A percentile compares a stretch with the other conserved stretches of the same genome.
Evolutionary conservation across 306 rosid species (phyloP).

Genomic region (Cicer pinnatifidum): DNA sequence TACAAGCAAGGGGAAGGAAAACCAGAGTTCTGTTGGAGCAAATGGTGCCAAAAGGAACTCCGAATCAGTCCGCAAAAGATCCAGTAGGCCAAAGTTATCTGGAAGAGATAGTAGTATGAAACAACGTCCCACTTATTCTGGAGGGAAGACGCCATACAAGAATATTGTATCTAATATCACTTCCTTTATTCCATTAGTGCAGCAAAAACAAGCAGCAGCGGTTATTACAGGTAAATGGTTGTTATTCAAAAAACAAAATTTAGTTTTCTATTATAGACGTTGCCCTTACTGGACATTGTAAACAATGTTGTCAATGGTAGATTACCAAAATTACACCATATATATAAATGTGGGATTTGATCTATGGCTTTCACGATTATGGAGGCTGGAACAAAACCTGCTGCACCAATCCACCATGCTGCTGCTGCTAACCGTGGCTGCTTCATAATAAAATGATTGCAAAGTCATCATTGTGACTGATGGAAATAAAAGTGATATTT

Average conservation of each 20-base stretch:
- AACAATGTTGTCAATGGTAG: not conserved
- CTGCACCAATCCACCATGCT: not conserved
- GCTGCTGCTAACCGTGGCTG: not conserved
- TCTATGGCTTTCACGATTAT: not conserved
- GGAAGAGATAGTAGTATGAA: slow-evolving; percentile 57
- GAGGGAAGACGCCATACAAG: slow-evolving; percentile 53
- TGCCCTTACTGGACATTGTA: slow-evolving; percentile 24
- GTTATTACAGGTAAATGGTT: slow-evolving; percentile 67
- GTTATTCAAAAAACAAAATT: slow-evolving; percentile 1
- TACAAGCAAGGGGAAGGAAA: slow-evolving; percentile 59
- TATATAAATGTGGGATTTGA: not conserved
- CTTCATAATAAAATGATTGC: not conserved
- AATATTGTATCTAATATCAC: slow-evolving; percentile 74
- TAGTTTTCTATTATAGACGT: slow-evolving; percentile 28
- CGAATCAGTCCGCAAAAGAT: slow-evolving; percentile 53
- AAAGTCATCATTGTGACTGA: not conserved
- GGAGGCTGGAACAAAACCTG: not conserved
- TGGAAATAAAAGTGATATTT: not conserved
- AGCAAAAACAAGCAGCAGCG: slow-evolving; percentile 85
- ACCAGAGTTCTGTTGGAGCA: slow-evolving; percentile 56
- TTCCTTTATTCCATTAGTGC: slow-evolving; percentile 94
- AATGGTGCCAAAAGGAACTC: slow-evolving; percentile 56
- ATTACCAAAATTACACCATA: not conserved
- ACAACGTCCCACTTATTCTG: slow-evolving; percentile 53
- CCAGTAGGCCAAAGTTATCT: slow-evolving; percentile 65